Conservation (phyloP, 257 asterid species). For the Solanum appendiculatum region DNA sequence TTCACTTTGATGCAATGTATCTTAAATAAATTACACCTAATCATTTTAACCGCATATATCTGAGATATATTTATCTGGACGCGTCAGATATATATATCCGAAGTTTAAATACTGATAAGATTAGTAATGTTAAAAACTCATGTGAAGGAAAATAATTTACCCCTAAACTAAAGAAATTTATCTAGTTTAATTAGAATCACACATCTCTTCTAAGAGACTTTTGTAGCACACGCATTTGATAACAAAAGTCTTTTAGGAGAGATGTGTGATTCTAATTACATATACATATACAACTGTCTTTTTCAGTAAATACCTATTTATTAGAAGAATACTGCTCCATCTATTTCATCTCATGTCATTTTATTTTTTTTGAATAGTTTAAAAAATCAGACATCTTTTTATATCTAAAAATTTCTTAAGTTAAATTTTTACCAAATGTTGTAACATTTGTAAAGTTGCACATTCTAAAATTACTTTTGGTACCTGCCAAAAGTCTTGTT, state of each 20-base stretch:
- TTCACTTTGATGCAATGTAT: too few relatives aligned
- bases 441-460: background rate
- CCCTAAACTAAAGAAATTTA: background rate
- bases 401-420: background rate
- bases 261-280: background rate
- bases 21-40: background rate
- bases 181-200: background rate
- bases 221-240: background rate
- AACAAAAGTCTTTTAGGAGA: background rate
- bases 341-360: background rate
- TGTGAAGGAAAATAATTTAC: background rate
- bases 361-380: too few relatives aligned
- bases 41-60: too few relatives aligned
- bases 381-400: too few relatives aligned
- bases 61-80: accelerated
- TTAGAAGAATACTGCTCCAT: background rate
- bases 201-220: background rate
- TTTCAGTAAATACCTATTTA: background rate
- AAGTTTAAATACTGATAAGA: too few relatives aligned
- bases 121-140: background rate
- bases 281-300: background rate
- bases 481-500: background rate
- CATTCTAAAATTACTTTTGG: background rate
- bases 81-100: too few relatives aligned
- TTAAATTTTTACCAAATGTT: background rate